Conservation (phyloP, 768 basidiomycete species). For the Hebeloma cylindrosporum region DNA sequence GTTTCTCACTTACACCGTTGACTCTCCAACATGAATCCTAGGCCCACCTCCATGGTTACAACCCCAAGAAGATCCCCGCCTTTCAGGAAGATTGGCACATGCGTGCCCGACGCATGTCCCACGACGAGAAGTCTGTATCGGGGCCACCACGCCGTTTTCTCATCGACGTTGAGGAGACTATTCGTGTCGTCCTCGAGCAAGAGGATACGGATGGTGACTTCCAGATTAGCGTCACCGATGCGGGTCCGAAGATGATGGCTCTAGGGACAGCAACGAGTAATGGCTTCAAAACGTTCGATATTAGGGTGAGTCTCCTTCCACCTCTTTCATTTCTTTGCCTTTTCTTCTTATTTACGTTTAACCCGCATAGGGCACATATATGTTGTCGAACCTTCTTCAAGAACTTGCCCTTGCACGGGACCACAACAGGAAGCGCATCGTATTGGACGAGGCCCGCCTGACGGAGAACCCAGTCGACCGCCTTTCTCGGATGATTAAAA, state of each 20-base stretch:
- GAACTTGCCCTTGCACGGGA: slow-evolving; percentile 96
- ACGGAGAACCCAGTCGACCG: slow-evolving; percentile 98
- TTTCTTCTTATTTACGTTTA: slow-evolving; percentile 12
- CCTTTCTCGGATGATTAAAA: slow-evolving; percentile 94
- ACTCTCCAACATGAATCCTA: slow-evolving; percentile 26
- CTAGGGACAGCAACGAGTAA: slow-evolving; percentile 97
- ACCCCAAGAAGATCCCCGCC: slow-evolving; percentile 65
- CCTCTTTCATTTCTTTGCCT: neutral
- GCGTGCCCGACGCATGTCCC: slow-evolving; percentile 80
- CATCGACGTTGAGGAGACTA: slow-evolving; percentile 97
- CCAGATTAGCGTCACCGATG: slow-evolving; percentile 94
- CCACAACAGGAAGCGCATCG: slow-evolving; percentile 92
- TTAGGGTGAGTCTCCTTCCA: slow-evolving; percentile 57
- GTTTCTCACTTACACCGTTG: slow-evolving; percentile 9
- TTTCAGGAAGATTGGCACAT: slow-evolving; percentile 79
- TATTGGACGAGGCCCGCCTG: slow-evolving; percentile 97
- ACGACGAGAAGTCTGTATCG: slow-evolving; percentile 84
- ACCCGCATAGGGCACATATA: slow-evolving; percentile 84
- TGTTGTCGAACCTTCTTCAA: slow-evolving; percentile 98
- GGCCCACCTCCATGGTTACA: slow-evolving; percentile 74
- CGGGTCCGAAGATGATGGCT: slow-evolving; percentile 94
- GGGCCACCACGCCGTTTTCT: slow-evolving; percentile 88
- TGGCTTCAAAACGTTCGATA: slow-evolving; percentile 97
- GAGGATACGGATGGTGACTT: slow-evolving; percentile 98
- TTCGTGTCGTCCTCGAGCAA: slow-evolving; percentile 93